Evolutionary conservation across 306 rosid species (phyloP).

Genomic region (Casuarina glauca): DNA sequence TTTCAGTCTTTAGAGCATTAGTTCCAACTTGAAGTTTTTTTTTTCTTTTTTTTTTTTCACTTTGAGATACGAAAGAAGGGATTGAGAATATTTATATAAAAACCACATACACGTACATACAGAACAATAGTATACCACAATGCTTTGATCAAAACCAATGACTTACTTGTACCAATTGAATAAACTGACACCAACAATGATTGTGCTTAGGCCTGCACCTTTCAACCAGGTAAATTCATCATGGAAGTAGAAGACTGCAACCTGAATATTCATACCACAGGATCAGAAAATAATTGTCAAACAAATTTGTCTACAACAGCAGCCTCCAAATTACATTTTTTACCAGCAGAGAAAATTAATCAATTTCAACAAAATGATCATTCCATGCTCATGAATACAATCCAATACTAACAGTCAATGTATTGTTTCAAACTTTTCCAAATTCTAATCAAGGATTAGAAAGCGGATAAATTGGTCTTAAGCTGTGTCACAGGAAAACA

Average conservation of each 20-base stretch:
- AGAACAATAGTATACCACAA: background rate
- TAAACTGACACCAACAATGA: conserved; percentile 87
- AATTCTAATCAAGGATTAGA: background rate
- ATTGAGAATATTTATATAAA: background rate
- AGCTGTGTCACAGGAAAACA: background rate
- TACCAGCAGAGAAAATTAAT: conserved; percentile 6
- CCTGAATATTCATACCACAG: conserved; percentile 47
- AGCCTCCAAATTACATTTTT: background rate
- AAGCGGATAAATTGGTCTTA: background rate
- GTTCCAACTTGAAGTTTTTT: background rate
- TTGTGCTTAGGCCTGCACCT: conserved; percentile 76
- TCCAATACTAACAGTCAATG: background rate
- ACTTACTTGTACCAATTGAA: conserved; percentile 99
- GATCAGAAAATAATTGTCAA: conserved; percentile 27
- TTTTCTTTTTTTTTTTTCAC: background rate
- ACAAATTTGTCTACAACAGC: conserved; percentile 2
- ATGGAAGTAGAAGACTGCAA: conserved; percentile 90
- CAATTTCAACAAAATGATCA: conserved; percentile 3
- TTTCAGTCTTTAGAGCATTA: background rate
- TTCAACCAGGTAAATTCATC: conserved; percentile 86
- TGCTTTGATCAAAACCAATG: conserved; percentile 18
- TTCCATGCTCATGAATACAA: background rate
- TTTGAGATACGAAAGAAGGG: conserved; percentile 12
- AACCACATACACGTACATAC: background rate
- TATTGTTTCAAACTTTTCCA: background rate